phyloP scores from a whole-genome alignment of 345 rosid species.

The Euphorbia lathyris region DNA sequence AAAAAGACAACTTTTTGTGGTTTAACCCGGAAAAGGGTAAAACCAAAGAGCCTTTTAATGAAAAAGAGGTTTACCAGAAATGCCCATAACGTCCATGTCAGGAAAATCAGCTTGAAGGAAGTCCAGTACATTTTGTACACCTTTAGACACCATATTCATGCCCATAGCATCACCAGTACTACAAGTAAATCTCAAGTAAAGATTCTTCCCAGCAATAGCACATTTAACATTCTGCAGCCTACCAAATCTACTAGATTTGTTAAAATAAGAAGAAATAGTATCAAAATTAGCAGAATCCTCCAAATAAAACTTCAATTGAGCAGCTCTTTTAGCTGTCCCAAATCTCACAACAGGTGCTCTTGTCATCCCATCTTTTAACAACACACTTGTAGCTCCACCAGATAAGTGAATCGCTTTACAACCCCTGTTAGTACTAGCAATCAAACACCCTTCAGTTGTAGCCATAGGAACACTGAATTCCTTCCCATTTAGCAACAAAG shows the following conservation, averaged over 20 bases:
- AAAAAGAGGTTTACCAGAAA: slow-evolving; percentile 29
- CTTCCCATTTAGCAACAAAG: slow-evolving; percentile 34
- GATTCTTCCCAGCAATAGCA: slow-evolving; percentile 37
- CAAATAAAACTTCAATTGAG: slow-evolving; percentile 38
- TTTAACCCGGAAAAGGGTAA: too few species aligned
- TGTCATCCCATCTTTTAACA: slow-evolving; percentile 41
- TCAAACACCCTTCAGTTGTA: slow-evolving; percentile 47
- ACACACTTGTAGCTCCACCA: slow-evolving; percentile 42
- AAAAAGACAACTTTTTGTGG: too few species aligned
- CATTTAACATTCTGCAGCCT: slow-evolving; percentile 32
- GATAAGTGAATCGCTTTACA: slow-evolving; percentile 42
- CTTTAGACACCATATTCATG: slow-evolving; percentile 51
- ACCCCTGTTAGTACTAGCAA: slow-evolving; percentile 47
- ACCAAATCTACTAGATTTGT: slow-evolving; percentile 37
- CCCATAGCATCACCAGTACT: slow-evolving; percentile 53
- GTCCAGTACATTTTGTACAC: slow-evolving; percentile 44
- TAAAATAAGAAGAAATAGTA: slow-evolving; percentile 23
- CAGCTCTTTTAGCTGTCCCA: slow-evolving; percentile 29
- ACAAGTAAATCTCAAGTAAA: slow-evolving; percentile 37
- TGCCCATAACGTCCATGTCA: slow-evolving; percentile 45
- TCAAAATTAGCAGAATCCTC: slow-evolving; percentile 37
- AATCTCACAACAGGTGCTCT: slow-evolving; percentile 43
- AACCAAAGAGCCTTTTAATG: not conserved
- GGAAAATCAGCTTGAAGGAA: slow-evolving; percentile 37
- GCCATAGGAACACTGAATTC: slow-evolving; percentile 48